Base-by-base conservation (phyloP, 805 yeast species). In the Wickerhamomyces xylosicus region DNA sequence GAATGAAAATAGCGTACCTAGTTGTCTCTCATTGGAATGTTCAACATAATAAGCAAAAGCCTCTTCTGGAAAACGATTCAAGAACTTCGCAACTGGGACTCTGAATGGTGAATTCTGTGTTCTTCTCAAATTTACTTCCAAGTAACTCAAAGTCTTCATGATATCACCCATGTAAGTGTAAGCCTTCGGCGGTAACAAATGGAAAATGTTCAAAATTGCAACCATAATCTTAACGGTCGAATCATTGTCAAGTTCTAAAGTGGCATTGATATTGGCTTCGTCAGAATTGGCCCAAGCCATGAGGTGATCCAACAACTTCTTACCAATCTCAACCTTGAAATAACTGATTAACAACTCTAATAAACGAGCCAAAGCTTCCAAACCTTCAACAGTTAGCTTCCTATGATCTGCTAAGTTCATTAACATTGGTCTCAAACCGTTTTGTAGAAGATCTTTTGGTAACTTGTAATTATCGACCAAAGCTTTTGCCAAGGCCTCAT, bases 291-390 rank as follows among this genome's bases (percentile, higher is more conserved):
- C 95, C 95, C 96, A 89, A 0, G 97, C 95, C 73, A 80, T 82
- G 47, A 92, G 66, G 59, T 92, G 98, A 54, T 92, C 97, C 25
- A 94, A 69, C 37, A 92, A 63, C 52, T 92, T 92, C 37, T 87
- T 73, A 25, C 99, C 99, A 47, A 92, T 90, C 57, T 92, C 99
- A 16, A 94, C 97, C 56, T 94, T 83, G 68, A 92, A 92, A 53
- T 92, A 90, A 3, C 94, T 85, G 28, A 90, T 87, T 47, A 92
- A 65, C 18, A 94, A 65, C 53, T 90, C 96, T 33, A 92, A 66
- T 25, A 92, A 66, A 34, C 94, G 67, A 0, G 97, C 94, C 18
- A 92, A 66, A 0, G 97, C 96, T 53, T 90, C 95, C 16, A 92
- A 65, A 2, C 97, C 96, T 2, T 85, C 72, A 1, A 85, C 92